phyloP scores from a whole-genome alignment of 2,329 filamentous ascomycete genomes.

The Eutypella sp. region DNA sequence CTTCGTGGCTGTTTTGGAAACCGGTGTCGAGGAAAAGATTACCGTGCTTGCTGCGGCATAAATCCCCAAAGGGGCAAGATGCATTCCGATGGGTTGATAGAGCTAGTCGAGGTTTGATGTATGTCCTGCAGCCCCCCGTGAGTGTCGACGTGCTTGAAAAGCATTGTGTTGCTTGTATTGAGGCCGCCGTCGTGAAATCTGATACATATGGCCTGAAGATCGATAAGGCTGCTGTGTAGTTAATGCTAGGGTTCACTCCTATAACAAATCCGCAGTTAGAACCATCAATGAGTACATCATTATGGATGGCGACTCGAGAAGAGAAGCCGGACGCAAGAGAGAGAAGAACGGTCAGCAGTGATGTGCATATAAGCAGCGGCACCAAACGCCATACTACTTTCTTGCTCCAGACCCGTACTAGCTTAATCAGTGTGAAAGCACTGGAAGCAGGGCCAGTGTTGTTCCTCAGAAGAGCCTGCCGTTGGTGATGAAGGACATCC shows the following conservation, averaged over 20 bases:
- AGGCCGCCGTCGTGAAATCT: background rate
- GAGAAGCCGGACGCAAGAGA: conserved; percentile 5
- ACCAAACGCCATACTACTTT: background rate
- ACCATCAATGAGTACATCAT: background rate
- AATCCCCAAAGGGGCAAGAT: conserved; percentile 13
- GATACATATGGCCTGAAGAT: background rate
- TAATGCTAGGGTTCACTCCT: background rate
- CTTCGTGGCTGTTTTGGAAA: conserved; percentile 10
- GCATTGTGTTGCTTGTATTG: background rate
- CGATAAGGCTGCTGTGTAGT: conserved; percentile 13
- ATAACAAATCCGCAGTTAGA: conserved; percentile 5
- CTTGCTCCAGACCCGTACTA: conserved; percentile 11
- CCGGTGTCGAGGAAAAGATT: conserved; percentile 13
- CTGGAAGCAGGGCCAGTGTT: conserved; percentile 5
- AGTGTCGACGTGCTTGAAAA: background rate
- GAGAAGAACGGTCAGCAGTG: background rate
- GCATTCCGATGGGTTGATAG: conserved; percentile 1
- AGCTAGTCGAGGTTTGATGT: conserved; percentile 9
- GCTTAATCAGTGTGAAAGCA: conserved; percentile 3
- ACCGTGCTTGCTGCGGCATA: conserved; percentile 5
- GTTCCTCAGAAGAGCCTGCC: conserved; percentile 19
- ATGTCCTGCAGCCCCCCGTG: background rate
- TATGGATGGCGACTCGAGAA: conserved; percentile 4
- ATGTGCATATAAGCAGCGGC: background rate
- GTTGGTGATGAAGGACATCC: conserved; percentile 22